Evolutionary conservation across 805 yeast species (phyloP).

Genomic region (Metschnikowia gelsemii): DNA sequence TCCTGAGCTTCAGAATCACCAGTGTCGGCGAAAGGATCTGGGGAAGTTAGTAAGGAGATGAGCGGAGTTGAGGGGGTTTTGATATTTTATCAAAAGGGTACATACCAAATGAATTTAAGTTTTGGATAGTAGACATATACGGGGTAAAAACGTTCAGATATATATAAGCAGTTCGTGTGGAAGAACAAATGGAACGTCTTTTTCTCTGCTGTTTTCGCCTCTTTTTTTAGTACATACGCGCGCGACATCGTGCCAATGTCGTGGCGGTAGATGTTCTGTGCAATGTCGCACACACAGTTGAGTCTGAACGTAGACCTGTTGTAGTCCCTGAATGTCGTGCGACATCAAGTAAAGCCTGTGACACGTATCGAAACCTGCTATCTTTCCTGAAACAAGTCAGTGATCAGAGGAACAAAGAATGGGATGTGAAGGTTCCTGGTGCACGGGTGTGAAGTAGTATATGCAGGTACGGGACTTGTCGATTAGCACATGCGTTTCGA

Average conservation of each 20-base stretch:
- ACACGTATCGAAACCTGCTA: too few species aligned
- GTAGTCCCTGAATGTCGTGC: too few species aligned
- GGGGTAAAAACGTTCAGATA: slow-evolving; percentile 18
- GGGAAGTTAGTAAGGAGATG: slow-evolving; percentile 10
- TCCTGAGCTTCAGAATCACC: slow-evolving; percentile 99
- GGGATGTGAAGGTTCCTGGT: too few species aligned
- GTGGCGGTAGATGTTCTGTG: not conserved
- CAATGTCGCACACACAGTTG: slow-evolving; percentile 1
- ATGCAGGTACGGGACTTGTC: too few species aligned
- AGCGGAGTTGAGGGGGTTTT: not conserved
- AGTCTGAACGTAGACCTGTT: too few species aligned
- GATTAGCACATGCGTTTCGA: too few species aligned
- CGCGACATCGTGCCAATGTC: slow-evolving; percentile 11
- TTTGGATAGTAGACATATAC: slow-evolving; percentile 86
- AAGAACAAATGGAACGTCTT: slow-evolving; percentile 1
- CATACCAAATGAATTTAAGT: slow-evolving; percentile 73
- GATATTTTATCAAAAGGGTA: slow-evolving; percentile 12
- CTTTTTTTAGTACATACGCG: slow-evolving; percentile 4
- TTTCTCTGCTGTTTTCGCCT: slow-evolving; percentile 7
- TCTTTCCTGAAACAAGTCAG: too few species aligned
- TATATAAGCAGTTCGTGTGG: slow-evolving; percentile 9
- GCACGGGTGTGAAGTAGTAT: too few species aligned
- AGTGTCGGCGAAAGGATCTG: slow-evolving; percentile 99
- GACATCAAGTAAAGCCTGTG: too few species aligned
- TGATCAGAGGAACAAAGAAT: too few species aligned